Percentiles rank a stretch among this genome's conserved stretches.
Evolutionary conservation across 139 green algal species (phyloP).

Genomic region (Pycnococcus provasolii): DNA sequence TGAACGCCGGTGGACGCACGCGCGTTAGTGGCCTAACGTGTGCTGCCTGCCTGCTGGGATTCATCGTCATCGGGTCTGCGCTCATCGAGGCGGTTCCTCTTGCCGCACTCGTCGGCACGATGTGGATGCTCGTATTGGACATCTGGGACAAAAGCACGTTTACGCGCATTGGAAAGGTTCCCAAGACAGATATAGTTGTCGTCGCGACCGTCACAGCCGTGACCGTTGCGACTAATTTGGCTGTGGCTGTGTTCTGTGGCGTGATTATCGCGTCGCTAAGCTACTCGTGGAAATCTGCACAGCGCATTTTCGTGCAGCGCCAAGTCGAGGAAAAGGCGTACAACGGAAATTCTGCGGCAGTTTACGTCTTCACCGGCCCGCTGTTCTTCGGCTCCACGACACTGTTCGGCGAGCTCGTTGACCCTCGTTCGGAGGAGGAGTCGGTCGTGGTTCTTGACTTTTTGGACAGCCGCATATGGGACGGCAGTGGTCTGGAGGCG

Average conservation of each 20-base stretch:
- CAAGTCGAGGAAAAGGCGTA: slow-evolving; percentile 7
- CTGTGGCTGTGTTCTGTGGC: slow-evolving; percentile 28
- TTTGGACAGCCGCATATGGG: slow-evolving; percentile 20
- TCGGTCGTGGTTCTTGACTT: slow-evolving; percentile 24
- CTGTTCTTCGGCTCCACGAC: slow-evolving; percentile 28
- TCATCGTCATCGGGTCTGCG: not conserved
- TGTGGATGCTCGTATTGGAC: slow-evolving; percentile 24
- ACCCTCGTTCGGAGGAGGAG: slow-evolving; percentile 4
- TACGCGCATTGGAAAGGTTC: slow-evolving; percentile 16
- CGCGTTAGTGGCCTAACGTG: slow-evolving; percentile 21
- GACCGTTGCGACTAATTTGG: slow-evolving; percentile 27
- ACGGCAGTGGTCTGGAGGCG: slow-evolving; percentile 13
- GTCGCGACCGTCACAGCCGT: slow-evolving; percentile 18
- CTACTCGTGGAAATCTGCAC: slow-evolving; percentile 22
- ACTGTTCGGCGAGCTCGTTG: slow-evolving; percentile 13
- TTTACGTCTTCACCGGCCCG: slow-evolving; percentile 23
- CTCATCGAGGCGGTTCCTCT: slow-evolving; percentile 24
- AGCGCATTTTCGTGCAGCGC: slow-evolving; percentile 3
- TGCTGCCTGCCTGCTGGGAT: slow-evolving; percentile 12
- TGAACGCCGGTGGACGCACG: slow-evolving; percentile 18
- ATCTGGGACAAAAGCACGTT: slow-evolving; percentile 25
- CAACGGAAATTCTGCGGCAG: not conserved
- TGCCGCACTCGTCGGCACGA: slow-evolving; percentile 23
- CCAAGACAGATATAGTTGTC: slow-evolving; percentile 27
- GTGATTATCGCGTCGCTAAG: slow-evolving; percentile 23